A percentile compares a stretch with the other conserved stretches of the same genome.
These are phyloP conservation scores for Tricholoma bakamatsutake DNA, from an alignment of 768 basidiomycete genomes.

Conservation along the genomic window DNA sequence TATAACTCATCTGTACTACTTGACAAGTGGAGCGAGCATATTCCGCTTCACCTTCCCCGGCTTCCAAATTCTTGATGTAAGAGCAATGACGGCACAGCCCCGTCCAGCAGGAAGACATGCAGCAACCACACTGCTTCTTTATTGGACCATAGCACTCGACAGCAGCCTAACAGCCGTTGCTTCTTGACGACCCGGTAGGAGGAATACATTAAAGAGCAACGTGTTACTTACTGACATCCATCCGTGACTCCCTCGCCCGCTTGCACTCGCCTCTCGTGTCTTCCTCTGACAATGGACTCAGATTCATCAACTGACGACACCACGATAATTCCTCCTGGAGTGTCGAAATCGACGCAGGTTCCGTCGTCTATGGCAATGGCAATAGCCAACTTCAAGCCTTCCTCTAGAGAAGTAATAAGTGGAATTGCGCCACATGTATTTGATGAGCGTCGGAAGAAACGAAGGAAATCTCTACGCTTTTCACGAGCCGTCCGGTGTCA, in stretches of 20 bases:
- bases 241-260: not conserved
- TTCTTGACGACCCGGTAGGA: not conserved
- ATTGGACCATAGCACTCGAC: constrained; percentile 10
- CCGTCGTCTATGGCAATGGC: constrained; percentile 20
- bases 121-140: constrained; percentile 15
- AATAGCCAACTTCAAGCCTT: constrained; percentile 35
- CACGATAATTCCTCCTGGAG: constrained; percentile 1
- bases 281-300: not conserved
- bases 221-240: not conserved
- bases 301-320: not conserved
- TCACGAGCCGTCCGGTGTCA: constrained; percentile 6
- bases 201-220: not conserved
- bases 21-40: no score
- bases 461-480: constrained; percentile 17
- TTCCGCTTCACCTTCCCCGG: no score
- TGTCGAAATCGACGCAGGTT: constrained; percentile 1
- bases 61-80: no score
- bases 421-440: constrained; percentile 43
- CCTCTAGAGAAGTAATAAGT: constrained; percentile 35
- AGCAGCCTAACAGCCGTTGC: constrained; percentile 2
- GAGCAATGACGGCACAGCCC: not conserved
- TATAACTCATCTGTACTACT: no score
- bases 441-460: constrained; percentile 30
- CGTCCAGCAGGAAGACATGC: constrained; percentile 16
- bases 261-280: not conserved